Conservation (phyloP, 2,329 filamentous ascomycete genomes). For the Teratosphaeria viscida region DNA sequence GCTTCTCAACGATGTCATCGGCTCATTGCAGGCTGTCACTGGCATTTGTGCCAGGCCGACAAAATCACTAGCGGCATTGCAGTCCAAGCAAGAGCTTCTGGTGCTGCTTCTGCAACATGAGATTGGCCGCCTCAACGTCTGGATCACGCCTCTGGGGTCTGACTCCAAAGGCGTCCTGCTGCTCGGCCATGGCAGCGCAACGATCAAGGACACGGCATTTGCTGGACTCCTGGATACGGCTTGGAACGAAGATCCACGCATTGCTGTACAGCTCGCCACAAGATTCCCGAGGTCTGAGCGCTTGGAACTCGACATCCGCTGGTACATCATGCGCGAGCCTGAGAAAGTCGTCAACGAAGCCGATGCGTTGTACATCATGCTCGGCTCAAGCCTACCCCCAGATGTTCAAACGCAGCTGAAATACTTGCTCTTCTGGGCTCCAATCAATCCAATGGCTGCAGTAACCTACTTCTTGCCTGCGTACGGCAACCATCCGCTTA, state of each 20-base stretch:
- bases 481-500: slow-evolving; percentile 82
- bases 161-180: slow-evolving; percentile 30
- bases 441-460: slow-evolving; percentile 85
- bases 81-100: slow-evolving; percentile 74
- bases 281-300: slow-evolving; percentile 64
- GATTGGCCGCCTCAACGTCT: slow-evolving; percentile 71
- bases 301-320: slow-evolving; percentile 65
- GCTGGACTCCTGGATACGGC: slow-evolving; percentile 60
- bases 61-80: slow-evolving; percentile 53
- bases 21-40: slow-evolving; percentile 54
- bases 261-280: slow-evolving; percentile 75
- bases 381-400: slow-evolving; percentile 63
- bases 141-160: slow-evolving; percentile 71
- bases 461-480: slow-evolving; percentile 87
- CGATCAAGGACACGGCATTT: slow-evolving; percentile 28
- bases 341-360: slow-evolving; percentile 72
- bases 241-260: slow-evolving; percentile 72
- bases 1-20: slow-evolving; percentile 64
- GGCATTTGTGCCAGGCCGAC: slow-evolving; percentile 42
- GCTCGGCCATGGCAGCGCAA: slow-evolving; percentile 25
- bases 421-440: slow-evolving; percentile 87
- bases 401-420: slow-evolving; percentile 81
- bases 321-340: slow-evolving; percentile 69
- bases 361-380: slow-evolving; percentile 70
- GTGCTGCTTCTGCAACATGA: slow-evolving; percentile 74